Conservation (phyloP, 805 yeast species). For the Kazachstania africana region DNA sequence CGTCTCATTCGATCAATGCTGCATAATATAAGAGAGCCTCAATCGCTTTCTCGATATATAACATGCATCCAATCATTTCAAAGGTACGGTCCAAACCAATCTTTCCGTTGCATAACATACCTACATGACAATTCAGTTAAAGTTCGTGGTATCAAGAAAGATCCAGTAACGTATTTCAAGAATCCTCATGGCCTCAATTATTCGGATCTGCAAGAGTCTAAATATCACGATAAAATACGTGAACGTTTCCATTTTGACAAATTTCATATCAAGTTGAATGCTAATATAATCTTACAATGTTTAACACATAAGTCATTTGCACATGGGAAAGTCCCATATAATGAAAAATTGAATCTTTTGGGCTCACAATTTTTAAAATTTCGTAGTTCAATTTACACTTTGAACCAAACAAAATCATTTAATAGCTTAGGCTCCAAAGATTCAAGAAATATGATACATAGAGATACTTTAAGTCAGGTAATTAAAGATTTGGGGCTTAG, state of each 20-base stretch:
- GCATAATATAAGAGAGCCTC: no score
- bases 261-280: conserved; percentile 34
- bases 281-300: conserved; percentile 59
- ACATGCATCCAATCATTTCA: no score
- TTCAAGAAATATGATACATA: conserved; percentile 41
- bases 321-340: conserved; percentile 80
- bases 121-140: conserved; percentile 37
- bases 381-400: conserved; percentile 24
- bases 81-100: no score
- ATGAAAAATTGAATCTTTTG: conserved; percentile 68
- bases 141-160: conserved; percentile 61
- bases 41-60: no score
- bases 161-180: conserved; percentile 46
- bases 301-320: conserved; percentile 92
- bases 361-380: conserved; percentile 54
- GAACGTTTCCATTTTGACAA: conserved; percentile 13
- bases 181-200: conserved; percentile 43
- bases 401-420: conserved; percentile 23
- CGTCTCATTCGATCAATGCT: no score
- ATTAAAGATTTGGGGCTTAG: conserved; percentile 39
- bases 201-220: conserved; percentile 35
- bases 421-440: conserved; percentile 48
- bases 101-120: conserved; percentile 27
- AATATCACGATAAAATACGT: conserved; percentile 27
- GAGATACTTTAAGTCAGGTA: conserved; percentile 38